A percentile compares a stretch with the other conserved stretches of the same genome.
These are phyloP conservation scores for Aspergillus pseudonomiae DNA, from an alignment of 2,329 filamentous ascomycete genomes.

Conservation along the genomic window DNA sequence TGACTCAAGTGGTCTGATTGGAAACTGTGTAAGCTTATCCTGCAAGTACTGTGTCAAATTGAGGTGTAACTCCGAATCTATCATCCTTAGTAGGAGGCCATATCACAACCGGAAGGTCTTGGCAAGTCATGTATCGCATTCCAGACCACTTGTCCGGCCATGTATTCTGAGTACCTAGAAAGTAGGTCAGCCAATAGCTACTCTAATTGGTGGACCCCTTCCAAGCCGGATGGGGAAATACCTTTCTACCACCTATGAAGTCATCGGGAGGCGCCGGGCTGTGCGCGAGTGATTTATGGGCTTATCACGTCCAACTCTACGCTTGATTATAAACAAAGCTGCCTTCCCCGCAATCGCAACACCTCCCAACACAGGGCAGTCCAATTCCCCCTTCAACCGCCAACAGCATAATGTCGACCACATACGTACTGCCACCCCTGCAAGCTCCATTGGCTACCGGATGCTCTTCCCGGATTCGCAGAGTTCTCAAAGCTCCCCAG, in stretches of 20 bases:
- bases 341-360: neutral
- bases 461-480: slow-evolving; percentile 13
- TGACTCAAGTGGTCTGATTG: neutral
- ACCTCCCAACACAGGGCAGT: neutral
- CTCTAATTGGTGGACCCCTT: neutral
- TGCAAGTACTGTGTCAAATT: neutral
- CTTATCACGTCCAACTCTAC: neutral
- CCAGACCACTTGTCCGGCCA: neutral
- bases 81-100: neutral
- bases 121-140: neutral
- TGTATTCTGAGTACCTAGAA: neutral
- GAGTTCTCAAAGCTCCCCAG: slow-evolving; percentile 17
- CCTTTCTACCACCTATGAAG: neutral
- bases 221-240: neutral
- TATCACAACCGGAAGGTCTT: neutral
- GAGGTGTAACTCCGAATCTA: neutral
- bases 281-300: slow-evolving; percentile 4
- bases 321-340: slow-evolving; percentile 1
- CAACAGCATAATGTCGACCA: neutral
- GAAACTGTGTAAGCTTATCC: neutral
- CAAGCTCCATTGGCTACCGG: neutral
- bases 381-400: neutral
- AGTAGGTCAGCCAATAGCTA: neutral
- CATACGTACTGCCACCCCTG: neutral
- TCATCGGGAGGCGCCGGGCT: slow-evolving; percentile 2